phyloP scores from a whole-genome alignment of 2,329 filamentous ascomycete species.

The Trichoderma aggressivum region DNA sequence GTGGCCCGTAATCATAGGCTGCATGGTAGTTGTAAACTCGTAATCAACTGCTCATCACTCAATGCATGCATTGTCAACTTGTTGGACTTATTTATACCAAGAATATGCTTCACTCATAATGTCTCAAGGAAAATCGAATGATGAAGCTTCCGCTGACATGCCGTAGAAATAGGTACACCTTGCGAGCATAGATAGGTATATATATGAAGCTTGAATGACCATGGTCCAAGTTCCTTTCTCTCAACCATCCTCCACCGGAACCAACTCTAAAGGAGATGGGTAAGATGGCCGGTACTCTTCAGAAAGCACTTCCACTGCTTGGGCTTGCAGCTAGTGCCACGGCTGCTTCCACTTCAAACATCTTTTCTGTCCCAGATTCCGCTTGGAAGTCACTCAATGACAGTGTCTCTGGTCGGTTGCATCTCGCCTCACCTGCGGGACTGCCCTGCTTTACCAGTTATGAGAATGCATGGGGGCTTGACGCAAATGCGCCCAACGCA shows the following conservation, averaged over 20 bases:
- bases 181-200: background rate
- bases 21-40: background rate
- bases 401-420: conserved; percentile 12
- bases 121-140: background rate
- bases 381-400: conserved; percentile 13
- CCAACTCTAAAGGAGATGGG: background rate
- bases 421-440: background rate
- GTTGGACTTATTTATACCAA: background rate
- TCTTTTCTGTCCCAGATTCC: background rate
- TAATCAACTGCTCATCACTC: background rate
- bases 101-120: background rate
- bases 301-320: background rate
- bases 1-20: background rate
- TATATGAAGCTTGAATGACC: background rate
- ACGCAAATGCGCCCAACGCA: background rate
- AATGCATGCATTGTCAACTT: background rate
- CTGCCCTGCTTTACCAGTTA: conserved; percentile 13
- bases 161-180: background rate
- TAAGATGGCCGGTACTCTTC: background rate
- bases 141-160: background rate
- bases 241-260: background rate
- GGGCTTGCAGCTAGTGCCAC: background rate
- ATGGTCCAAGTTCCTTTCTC: background rate
- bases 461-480: background rate
- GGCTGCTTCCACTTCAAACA: background rate